Evolutionary conservation across 352 stramenopile species (phyloP).

Genomic region (Phytophthora pinifolia): DNA sequence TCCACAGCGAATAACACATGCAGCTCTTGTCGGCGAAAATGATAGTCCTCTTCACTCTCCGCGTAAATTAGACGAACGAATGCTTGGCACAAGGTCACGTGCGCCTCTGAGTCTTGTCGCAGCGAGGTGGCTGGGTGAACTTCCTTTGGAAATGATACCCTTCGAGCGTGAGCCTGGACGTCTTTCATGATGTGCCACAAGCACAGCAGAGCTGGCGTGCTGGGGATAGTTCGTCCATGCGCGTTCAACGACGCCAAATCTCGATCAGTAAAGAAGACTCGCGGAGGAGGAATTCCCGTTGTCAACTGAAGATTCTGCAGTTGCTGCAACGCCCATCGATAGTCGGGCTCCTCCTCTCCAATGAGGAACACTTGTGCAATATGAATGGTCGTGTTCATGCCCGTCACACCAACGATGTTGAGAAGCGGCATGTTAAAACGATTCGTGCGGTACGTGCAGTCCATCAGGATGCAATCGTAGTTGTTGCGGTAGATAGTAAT

Average conservation of each 20-base stretch:
- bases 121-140: background rate
- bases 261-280: constrained; percentile 6
- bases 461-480: constrained; percentile 21
- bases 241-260: constrained; percentile 8
- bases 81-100: constrained; percentile 6
- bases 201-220: constrained; percentile 4
- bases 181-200: constrained; percentile 17
- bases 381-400: constrained; percentile 20
- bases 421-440: constrained; percentile 23
- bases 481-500: constrained; percentile 24
- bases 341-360: constrained; percentile 8
- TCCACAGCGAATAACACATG: constrained; percentile 1
- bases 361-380: constrained; percentile 17
- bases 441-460: constrained; percentile 33
- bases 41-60: constrained; percentile 7
- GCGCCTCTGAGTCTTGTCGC: background rate
- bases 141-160: background rate
- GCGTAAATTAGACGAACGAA: constrained; percentile 5
- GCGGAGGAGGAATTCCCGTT: background rate
- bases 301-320: background rate
- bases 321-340: constrained; percentile 2
- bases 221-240: background rate
- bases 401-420: too few relatives aligned
- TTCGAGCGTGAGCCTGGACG: constrained; percentile 1
- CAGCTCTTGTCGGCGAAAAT: background rate